Conservation (phyloP, 495 filamentous ascomycete genomes). For the Thermochaetoides thermophila region DNA sequence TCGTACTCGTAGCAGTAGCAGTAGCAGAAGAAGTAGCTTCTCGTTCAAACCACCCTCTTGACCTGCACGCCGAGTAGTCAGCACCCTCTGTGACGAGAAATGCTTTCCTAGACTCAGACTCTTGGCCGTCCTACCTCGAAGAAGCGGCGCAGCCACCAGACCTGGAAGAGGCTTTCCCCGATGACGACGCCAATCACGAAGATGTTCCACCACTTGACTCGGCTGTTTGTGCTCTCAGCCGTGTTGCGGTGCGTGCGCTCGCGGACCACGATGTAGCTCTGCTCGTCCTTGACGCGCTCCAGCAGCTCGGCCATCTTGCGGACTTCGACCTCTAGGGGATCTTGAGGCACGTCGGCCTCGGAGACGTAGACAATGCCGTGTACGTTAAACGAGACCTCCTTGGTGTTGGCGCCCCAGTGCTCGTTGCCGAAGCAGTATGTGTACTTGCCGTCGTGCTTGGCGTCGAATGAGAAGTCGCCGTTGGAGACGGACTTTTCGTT, state of each 20-base stretch:
- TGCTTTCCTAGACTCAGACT: neutral
- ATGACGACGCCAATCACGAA: conserved; percentile 85
- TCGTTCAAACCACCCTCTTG: conserved; percentile 21
- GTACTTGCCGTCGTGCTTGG: conserved; percentile 73
- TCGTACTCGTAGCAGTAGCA: too few relatives aligned
- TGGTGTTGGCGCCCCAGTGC: conserved; percentile 77
- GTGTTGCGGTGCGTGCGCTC: conserved; percentile 96
- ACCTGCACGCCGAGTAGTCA: conserved; percentile 9
- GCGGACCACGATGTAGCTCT: conserved; percentile 88
- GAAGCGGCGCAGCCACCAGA: conserved; percentile 98
- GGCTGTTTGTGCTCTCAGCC: conserved; percentile 89
- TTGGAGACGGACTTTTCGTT: conserved; percentile 66
- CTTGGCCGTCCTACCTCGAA: conserved; percentile 60
- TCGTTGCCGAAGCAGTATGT: conserved; percentile 99
- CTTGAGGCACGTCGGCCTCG: conserved; percentile 65
- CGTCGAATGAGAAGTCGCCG: conserved; percentile 87
- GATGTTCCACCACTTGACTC: conserved; percentile 99
- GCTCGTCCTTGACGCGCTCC: conserved; percentile 88
- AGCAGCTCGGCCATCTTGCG: conserved; percentile 73
- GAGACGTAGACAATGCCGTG: conserved; percentile 97
- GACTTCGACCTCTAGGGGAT: conserved; percentile 87
- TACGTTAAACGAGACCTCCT: conserved; percentile 98
- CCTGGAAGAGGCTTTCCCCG: conserved; percentile 91
- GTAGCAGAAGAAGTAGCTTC: too few relatives aligned
- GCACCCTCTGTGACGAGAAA: neutral